Percentiles rank a stretch among this genome's conserved stretches.
These are phyloP conservation scores for Tripterygium wilfordii DNA, from an alignment of 177 flowering plant genomes.

Conservation along the genomic window DNA sequence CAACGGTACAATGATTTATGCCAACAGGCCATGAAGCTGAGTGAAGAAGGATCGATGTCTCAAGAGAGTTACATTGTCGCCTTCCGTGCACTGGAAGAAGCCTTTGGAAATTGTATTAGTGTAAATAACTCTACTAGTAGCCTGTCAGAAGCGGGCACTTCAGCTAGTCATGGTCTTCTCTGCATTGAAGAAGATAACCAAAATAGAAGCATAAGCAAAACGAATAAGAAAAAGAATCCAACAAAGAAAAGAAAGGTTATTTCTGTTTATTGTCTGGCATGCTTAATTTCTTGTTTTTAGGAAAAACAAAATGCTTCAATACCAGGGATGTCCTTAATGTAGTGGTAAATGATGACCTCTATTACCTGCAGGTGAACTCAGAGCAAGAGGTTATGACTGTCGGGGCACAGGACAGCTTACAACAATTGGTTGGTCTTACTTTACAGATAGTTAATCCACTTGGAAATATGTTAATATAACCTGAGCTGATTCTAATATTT, in stretches of 20 bases:
- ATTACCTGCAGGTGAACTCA: conserved; percentile 11
- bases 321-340: too few species aligned
- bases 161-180: conserved; percentile 6
- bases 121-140: conserved; percentile 5
- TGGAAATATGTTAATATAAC: too few species aligned
- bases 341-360: too few species aligned
- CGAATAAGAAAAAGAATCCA: conserved; percentile 15
- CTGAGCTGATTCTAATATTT: too few species aligned
- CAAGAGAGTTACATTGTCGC: conserved; percentile 14
- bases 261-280: not conserved
- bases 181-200: conserved; percentile 14
- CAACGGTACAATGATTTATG: conserved; percentile 14
- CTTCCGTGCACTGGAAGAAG: conserved; percentile 10
- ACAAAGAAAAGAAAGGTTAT: conserved; percentile 14
- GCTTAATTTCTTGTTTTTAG: too few species aligned
- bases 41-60: conserved; percentile 15
- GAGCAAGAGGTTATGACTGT: conserved; percentile 16
- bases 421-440: conserved; percentile 13
- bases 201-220: conserved; percentile 9
- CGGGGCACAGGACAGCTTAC: conserved; percentile 13
- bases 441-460: too few species aligned
- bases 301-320: too few species aligned
- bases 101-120: conserved; percentile 9
- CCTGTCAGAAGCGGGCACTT: conserved; percentile 6
- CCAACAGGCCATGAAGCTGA: conserved; percentile 12